phyloP scores from a whole-genome alignment of 2,329 filamentous ascomycete genomes.

The Pseudomassariella vexata region DNA sequence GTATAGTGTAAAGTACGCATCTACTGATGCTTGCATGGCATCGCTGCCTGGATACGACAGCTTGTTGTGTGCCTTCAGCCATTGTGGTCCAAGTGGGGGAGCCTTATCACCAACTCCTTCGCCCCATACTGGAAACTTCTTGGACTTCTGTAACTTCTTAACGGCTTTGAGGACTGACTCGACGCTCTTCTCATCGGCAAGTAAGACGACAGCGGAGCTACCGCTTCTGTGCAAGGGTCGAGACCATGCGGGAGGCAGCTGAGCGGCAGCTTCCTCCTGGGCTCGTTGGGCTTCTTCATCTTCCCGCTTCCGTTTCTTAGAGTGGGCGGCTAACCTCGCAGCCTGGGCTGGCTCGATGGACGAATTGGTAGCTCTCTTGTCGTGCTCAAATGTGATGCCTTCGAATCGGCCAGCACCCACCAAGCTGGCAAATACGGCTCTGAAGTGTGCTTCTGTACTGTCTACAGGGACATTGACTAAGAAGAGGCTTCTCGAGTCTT shows the following conservation, averaged over 20 bases:
- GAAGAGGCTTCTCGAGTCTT: slow-evolving; percentile 78
- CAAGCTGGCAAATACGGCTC: slow-evolving; percentile 67
- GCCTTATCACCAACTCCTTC: slow-evolving; percentile 51
- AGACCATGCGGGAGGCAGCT: slow-evolving; percentile 69
- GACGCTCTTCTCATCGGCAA: slow-evolving; percentile 78
- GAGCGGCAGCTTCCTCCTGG: slow-evolving; percentile 51
- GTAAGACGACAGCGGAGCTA: slow-evolving; percentile 71
- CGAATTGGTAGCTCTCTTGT: slow-evolving; percentile 34
- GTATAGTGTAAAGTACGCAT: slow-evolving; percentile 83
- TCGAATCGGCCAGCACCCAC: slow-evolving; percentile 77
- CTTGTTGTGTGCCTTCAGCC: slow-evolving; percentile 61
- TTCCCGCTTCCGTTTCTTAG: slow-evolving; percentile 46
- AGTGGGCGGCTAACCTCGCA: slow-evolving; percentile 29
- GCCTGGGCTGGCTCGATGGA: slow-evolving; percentile 40
- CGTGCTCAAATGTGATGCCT: slow-evolving; percentile 66
- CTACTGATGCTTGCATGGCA: slow-evolving; percentile 61
- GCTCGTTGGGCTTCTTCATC: slow-evolving; percentile 32
- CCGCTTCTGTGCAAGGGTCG: slow-evolving; percentile 66
- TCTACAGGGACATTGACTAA: slow-evolving; percentile 86
- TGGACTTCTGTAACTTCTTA: slow-evolving; percentile 53
- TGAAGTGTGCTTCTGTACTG: slow-evolving; percentile 70
- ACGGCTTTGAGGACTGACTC: slow-evolving; percentile 72
- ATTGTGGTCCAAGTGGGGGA: slow-evolving; percentile 50
- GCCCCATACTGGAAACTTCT: slow-evolving; percentile 64
- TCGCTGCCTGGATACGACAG: slow-evolving; percentile 65